Evolutionary conservation across 2,329 filamentous ascomycete species (phyloP).

Genomic region (Diplodia scrobiculata): DNA sequence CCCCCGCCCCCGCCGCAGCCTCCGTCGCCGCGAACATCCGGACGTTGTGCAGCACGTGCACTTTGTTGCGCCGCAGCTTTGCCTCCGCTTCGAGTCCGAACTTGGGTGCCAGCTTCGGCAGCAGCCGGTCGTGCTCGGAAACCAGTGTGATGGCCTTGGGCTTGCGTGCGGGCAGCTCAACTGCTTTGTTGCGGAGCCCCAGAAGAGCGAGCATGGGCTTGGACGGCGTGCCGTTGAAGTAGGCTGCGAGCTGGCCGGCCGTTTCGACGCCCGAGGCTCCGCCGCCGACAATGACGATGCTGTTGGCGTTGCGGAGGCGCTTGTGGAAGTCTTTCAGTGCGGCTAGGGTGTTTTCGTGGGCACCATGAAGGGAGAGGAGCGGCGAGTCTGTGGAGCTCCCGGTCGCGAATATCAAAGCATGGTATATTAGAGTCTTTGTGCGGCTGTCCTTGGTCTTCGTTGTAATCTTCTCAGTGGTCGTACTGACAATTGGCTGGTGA

Average conservation of each 20-base stretch:
- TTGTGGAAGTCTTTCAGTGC: slow-evolving; percentile 40
- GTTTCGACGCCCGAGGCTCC: slow-evolving; percentile 44
- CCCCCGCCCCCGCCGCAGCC: slow-evolving; percentile 31
- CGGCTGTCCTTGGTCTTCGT: background rate
- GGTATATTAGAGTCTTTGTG: slow-evolving; percentile 38
- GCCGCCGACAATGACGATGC: slow-evolving; percentile 44
- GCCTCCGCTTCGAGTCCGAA: slow-evolving; percentile 40
- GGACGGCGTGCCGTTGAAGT: slow-evolving; percentile 35
- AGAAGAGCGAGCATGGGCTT: slow-evolving; percentile 4
- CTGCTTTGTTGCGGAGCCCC: background rate
- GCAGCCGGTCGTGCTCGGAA: slow-evolving; percentile 37
- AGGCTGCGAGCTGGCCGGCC: slow-evolving; percentile 43
- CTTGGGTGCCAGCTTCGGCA: slow-evolving; percentile 37
- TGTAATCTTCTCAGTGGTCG: slow-evolving; percentile 13
- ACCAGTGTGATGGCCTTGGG: slow-evolving; percentile 42
- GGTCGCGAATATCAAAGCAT: slow-evolving; percentile 45
- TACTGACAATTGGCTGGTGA: background rate
- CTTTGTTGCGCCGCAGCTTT: slow-evolving; percentile 38
- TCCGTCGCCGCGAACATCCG: slow-evolving; percentile 33
- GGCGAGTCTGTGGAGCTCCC: slow-evolving; percentile 43
- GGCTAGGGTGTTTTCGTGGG: slow-evolving; percentile 37
- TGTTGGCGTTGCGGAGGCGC: slow-evolving; percentile 37
- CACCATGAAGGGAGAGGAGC: slow-evolving; percentile 41
- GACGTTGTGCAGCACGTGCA: slow-evolving; percentile 38
- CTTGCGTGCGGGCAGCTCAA: slow-evolving; percentile 8